phyloP scores from a whole-genome alignment of 768 basidiomycete species.

The Mycena sanguinolenta region DNA sequence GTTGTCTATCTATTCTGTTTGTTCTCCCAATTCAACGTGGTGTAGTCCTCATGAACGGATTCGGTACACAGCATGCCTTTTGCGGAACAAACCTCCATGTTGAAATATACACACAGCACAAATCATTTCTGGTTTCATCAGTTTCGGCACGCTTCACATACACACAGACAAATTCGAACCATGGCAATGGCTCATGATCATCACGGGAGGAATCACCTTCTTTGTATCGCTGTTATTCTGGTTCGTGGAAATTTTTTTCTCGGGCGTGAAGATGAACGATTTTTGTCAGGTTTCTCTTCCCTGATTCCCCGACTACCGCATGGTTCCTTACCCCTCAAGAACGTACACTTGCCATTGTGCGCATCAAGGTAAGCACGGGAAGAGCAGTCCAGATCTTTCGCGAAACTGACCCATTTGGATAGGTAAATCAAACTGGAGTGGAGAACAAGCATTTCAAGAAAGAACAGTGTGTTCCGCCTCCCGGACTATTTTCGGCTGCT shows the following conservation, averaged over 20 bases:
- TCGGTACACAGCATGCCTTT: conserved; percentile 59
- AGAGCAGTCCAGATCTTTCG: too few species aligned
- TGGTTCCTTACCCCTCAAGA: conserved; percentile 53
- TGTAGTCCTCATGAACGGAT: conserved; percentile 84
- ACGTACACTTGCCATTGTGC: conserved; percentile 60
- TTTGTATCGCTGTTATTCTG: conserved; percentile 56
- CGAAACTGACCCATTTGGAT: too few species aligned
- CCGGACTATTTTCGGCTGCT: neutral
- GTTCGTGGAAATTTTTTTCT: conserved; percentile 44
- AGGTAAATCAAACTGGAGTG: conserved; percentile 78
- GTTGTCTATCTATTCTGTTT: too few species aligned
- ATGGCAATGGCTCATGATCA: conserved; percentile 81
- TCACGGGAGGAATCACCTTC: conserved; percentile 62
- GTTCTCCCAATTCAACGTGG: neutral
- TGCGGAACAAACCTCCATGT: too few species aligned
- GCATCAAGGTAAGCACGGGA: too few species aligned
- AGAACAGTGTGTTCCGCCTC: conserved; percentile 81
- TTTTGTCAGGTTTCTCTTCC: conserved; percentile 49
- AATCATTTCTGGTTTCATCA: conserved; percentile 77
- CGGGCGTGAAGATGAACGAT: too few species aligned
- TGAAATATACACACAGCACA: conserved; percentile 70
- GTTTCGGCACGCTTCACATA: conserved; percentile 77
- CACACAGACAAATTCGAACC: conserved; percentile 68
- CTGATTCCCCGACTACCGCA: conserved; percentile 75
- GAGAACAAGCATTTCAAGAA: conserved; percentile 60